Base-by-base conservation (phyloP, 257 asterid genomes). In the Echium plantagineum region DNA sequence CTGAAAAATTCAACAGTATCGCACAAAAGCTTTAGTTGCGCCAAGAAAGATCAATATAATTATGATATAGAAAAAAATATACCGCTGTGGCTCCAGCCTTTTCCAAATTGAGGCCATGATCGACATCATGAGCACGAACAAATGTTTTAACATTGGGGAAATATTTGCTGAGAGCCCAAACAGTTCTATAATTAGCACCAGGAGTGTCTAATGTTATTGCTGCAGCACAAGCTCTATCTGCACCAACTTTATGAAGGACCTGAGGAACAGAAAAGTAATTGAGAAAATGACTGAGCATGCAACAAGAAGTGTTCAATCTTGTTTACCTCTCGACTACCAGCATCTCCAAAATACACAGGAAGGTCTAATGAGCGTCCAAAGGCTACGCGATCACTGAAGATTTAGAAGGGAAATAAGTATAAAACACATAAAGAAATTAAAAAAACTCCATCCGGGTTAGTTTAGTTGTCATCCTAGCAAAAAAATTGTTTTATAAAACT, bases 21-120 rank as follows among this genome's bases (percentile, higher is more conserved):
- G 61, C n/a, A 6, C n/a, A 21, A 5, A 55, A 7, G 63, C 21
- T 21, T 21, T 52, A 63, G 15, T 15, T 38, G 18, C 49, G 5
- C 17, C 52, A 46, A 15, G 30, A 18, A 18, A 28, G 32, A 31
- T n/a, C 13, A 42, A 30, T 19, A 17, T 30, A 12, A 9, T 24
- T 24, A 24, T 20, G 4, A 15, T 64, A 46, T 15, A 63, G n/a
- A 22, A 32, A 67, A 74, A 60, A 71, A 72, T 31, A 65, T 87
- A 90, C 98, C 82, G 98, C 98, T 51, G 97, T 78, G 64, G 98
- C 97, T 57, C 98, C 98, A 38, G 98, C 98, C 74, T 93, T 93
- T 71, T 93, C 98, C 77, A 93, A 70, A 65, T 89, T 89, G 74
- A 89, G 85, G 63, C 98, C 98, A 73, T 93, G 98, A 69, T 93